These are phyloP conservation scores for Phytomonas francai DNA, from an alignment of 208 protist genomes.

Conservation along the genomic window DNA sequence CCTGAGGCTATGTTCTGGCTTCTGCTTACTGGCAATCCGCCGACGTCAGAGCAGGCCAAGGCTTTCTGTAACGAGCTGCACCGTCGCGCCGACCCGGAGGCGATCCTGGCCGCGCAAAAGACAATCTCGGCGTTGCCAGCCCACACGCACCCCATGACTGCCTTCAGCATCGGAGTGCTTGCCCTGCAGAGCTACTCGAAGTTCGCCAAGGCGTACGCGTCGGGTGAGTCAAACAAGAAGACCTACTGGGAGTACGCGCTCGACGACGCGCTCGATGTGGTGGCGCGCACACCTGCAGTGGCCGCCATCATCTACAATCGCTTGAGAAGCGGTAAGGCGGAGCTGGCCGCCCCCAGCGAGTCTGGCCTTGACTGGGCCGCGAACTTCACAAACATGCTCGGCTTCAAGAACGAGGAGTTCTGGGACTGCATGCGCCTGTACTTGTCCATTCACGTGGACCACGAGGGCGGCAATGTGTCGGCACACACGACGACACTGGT, in stretches of 20 bases:
- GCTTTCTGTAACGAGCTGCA: conserved; percentile 82
- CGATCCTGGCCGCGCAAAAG: conserved; percentile 58
- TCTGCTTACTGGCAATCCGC: conserved; percentile 94
- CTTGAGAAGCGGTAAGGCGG: conserved; percentile 31
- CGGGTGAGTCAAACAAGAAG: conserved; percentile 87
- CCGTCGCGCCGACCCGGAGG: conserved; percentile 46
- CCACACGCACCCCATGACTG: conserved; percentile 95
- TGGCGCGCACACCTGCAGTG: conserved; percentile 85
- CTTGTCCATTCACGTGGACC: conserved; percentile 93
- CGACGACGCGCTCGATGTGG: conserved; percentile 92
- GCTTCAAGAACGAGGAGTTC: conserved; percentile 88
- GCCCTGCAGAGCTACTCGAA: conserved; percentile 90
- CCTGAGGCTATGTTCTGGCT: conserved; percentile 96
- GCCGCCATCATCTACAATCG: conserved; percentile 92
- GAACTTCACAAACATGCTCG: conserved; percentile 94
- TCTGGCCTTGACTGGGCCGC: conserved; percentile 90
- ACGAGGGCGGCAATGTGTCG: conserved; percentile 96
- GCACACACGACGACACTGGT: conserved; percentile 97
- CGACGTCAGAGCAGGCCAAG: conserved; percentile 74
- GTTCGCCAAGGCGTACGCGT: conserved; percentile 90
- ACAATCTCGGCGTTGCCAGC: conserved; percentile 87
- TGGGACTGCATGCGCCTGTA: conserved; percentile 98
- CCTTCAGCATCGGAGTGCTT: conserved; percentile 75
- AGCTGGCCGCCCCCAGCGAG: conserved; percentile 32
- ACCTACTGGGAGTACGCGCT: conserved; percentile 94